These are phyloP conservation scores for Paramecium pentaurelia DNA, from an alignment of 73 alveolate genomes.

Conservation along the genomic window DNA sequence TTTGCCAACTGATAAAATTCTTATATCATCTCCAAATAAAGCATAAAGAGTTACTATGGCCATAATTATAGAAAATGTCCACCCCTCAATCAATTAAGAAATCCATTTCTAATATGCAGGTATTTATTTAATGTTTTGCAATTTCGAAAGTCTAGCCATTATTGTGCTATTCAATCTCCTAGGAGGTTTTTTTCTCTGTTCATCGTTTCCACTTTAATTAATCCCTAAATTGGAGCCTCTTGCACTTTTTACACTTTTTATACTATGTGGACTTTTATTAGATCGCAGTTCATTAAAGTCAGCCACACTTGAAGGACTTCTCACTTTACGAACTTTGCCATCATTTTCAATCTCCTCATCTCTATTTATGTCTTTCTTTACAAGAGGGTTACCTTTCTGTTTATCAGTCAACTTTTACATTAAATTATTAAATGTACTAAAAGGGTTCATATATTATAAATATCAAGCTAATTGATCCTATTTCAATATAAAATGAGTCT, in stretches of 20 bases:
- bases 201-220: not conserved
- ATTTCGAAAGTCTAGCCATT: not conserved
- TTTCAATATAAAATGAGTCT: not conserved
- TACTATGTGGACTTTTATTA: not conserved
- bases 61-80: slow-evolving; percentile 63
- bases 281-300: not conserved
- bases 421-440: not conserved
- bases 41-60: slow-evolving; percentile 84
- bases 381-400: not conserved
- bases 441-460: not conserved
- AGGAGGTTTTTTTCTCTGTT: not conserved
- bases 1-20: slow-evolving; percentile 59
- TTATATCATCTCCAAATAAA: slow-evolving; percentile 80
- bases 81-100: not conserved
- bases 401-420: slow-evolving; percentile 22
- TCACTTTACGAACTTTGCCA: not conserved
- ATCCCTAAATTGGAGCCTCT: not conserved
- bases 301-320: not conserved
- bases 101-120: not conserved
- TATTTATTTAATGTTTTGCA: not conserved
- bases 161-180: not conserved
- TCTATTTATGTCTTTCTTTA: not conserved
- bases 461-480: not conserved
- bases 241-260: not conserved
- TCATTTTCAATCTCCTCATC: not conserved